phyloP scores from a whole-genome alignment of 106 monocot species.

The Cymbidium sinense region DNA sequence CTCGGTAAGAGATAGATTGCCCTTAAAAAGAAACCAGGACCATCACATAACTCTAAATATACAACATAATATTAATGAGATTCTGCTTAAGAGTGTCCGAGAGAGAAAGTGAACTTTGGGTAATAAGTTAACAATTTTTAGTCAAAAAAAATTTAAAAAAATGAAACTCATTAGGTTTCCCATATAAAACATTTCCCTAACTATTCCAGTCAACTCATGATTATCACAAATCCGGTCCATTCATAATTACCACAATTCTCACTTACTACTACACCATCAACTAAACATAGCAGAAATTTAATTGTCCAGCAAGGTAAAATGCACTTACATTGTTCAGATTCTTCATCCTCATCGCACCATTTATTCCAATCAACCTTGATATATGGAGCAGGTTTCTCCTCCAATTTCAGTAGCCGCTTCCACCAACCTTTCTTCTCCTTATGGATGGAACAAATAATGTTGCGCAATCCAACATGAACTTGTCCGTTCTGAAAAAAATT shows the following conservation, averaged over 20 bases:
- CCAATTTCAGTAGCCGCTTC: conserved; percentile 73
- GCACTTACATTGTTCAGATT: conserved; percentile 35
- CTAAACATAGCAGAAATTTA: neutral
- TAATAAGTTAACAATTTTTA: neutral
- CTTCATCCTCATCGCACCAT: conserved; percentile 96
- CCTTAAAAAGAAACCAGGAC: too few relatives aligned
- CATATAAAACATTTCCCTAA: neutral
- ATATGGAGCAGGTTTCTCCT: conserved; percentile 84
- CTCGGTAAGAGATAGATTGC: too few relatives aligned
- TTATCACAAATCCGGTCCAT: neutral
- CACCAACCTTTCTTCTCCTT: conserved; percentile 94
- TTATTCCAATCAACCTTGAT: conserved; percentile 98
- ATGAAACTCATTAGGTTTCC: too few relatives aligned
- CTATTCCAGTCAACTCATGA: neutral
- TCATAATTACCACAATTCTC: neutral
- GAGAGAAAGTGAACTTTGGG: neutral
- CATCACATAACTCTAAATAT: neutral
- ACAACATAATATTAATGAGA: neutral
- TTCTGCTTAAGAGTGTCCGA: neutral
- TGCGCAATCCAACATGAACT: conserved; percentile 64
- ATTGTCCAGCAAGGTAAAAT: neutral
- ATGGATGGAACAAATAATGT: conserved; percentile 71
- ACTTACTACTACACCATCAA: neutral
- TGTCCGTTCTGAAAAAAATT: conserved; percentile 40
- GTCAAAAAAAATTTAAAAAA: neutral